Evolutionary conservation across 495 filamentous ascomycete genomes (phyloP).

Genomic region (Hypoxylon trugodes): DNA sequence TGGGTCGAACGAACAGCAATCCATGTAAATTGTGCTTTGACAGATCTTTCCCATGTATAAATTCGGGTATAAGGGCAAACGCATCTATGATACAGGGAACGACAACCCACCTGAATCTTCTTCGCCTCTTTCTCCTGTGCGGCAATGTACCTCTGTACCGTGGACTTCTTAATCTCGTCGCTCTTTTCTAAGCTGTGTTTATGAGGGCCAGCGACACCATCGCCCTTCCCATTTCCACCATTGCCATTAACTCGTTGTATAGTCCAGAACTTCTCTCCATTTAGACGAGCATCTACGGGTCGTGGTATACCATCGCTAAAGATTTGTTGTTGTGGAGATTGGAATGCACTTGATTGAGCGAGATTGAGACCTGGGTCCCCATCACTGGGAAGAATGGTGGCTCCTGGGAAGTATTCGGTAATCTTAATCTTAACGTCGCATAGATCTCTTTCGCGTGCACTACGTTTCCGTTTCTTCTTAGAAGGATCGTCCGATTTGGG

Average conservation of each 20-base stretch:
- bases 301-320: conserved; percentile 31
- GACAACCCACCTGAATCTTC: conserved; percentile 71
- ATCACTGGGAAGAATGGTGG: conserved; percentile 48
- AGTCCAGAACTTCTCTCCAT: conserved; percentile 69
- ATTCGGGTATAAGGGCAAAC: conserved; percentile 18
- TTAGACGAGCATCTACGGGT: conserved; percentile 25
- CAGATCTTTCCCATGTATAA: conserved; percentile 26
- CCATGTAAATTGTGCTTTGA: conserved; percentile 9
- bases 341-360: conserved; percentile 20
- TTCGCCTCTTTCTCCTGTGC: conserved; percentile 73
- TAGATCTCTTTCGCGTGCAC: conserved; percentile 76
- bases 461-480: conserved; percentile 89
- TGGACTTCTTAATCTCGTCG: conserved; percentile 87
- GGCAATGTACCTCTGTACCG: conserved; percentile 71
- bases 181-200: conserved; percentile 80
- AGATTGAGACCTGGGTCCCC: conserved; percentile 27
- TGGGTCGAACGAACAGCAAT: neutral
- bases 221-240: conserved; percentile 75
- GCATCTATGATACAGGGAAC: conserved; percentile 35
- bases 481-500: conserved; percentile 85
- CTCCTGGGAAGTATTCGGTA: conserved; percentile 77
- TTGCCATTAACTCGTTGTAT: conserved; percentile 82
- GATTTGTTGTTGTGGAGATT: conserved; percentile 29
- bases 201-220: conserved; percentile 71
- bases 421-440: conserved; percentile 96